Percentiles rank a stretch among this genome's conserved stretches.
Conservation (phyloP, 345 rosid species). For the Populus alba region DNA sequence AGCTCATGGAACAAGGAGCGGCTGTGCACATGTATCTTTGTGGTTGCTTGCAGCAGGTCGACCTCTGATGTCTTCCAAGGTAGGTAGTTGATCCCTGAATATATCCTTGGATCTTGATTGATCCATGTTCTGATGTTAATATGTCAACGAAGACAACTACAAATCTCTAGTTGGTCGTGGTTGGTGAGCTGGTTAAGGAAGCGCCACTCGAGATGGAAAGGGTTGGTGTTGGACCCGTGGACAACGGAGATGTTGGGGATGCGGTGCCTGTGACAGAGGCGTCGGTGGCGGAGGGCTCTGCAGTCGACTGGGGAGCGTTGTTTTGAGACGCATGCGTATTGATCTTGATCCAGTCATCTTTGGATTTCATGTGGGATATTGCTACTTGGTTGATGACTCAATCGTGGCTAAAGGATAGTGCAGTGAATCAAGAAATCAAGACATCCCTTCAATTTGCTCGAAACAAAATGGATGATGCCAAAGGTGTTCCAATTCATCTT, state of each 20-base stretch:
- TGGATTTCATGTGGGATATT: neutral
- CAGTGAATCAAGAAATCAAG: neutral
- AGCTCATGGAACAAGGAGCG: neutral
- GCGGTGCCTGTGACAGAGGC: constrained; percentile 28
- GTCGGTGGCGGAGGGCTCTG: constrained; percentile 30
- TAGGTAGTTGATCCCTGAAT: constrained; percentile 2
- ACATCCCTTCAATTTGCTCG: neutral
- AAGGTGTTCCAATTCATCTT: neutral
- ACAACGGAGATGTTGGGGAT: constrained; percentile 20
- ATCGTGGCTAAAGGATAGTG: neutral
- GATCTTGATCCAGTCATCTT: constrained; percentile 53
- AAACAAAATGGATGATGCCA: neutral
- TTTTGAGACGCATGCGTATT: constrained; percentile 75
- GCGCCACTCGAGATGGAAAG: constrained; percentile 16
- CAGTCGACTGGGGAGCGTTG: constrained; percentile 35
- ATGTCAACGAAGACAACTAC: neutral
- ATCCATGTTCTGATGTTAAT: neutral
- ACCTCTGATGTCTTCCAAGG: constrained; percentile 1
- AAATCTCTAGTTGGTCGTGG: constrained; percentile 9
- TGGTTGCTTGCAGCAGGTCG: neutral
- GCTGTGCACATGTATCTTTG: neutral
- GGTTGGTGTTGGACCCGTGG: constrained; percentile 18
- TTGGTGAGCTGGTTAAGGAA: constrained; percentile 20
- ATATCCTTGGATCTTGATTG: neutral
- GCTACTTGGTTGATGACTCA: too few species aligned